A percentile compares a stretch with the other conserved stretches of the same genome.
phyloP scores from a whole-genome alignment of 2,329 filamentous ascomycete species.

The Domatiomyces globalis region DNA sequence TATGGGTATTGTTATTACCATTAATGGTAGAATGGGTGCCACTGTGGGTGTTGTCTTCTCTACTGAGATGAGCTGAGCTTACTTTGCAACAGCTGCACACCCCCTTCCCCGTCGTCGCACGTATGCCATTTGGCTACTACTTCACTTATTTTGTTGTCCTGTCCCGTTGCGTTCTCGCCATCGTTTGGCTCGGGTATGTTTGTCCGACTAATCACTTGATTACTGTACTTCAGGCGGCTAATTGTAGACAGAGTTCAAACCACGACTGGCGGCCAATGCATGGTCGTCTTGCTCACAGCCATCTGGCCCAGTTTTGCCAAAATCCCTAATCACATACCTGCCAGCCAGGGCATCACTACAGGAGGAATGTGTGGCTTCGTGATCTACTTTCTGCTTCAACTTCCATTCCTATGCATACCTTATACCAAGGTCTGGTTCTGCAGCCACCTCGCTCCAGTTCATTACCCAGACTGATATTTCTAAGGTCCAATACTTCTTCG shows the following conservation, averaged over 20 bases:
- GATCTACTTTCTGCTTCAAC: slow-evolving; percentile 32
- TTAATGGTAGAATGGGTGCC: slow-evolving; percentile 42
- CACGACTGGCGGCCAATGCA: slow-evolving; percentile 14
- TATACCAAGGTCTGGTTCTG: slow-evolving; percentile 10
- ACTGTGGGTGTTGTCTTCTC: slow-evolving; percentile 14
- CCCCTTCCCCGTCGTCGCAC: slow-evolving; percentile 42
- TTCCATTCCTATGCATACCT: slow-evolving; percentile 30
- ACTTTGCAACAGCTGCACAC: slow-evolving; percentile 31
- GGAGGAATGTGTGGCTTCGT: slow-evolving; percentile 32
- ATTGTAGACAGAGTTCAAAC: slow-evolving; percentile 11
- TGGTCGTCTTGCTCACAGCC: slow-evolving; percentile 20
- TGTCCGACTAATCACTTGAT: slow-evolving; percentile 35
- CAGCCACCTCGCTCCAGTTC: neutral
- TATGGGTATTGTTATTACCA: slow-evolving; percentile 45
- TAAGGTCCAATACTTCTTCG: slow-evolving; percentile 14
- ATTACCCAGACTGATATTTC: neutral
- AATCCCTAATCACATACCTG: slow-evolving; percentile 30
- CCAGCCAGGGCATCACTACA: slow-evolving; percentile 32
- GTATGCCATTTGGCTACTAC: slow-evolving; percentile 45
- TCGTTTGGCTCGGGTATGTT: slow-evolving; percentile 38
- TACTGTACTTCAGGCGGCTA: slow-evolving; percentile 33
- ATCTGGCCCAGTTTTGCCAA: slow-evolving; percentile 37
- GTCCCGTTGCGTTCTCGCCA: slow-evolving; percentile 39
- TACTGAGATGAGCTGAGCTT: slow-evolving; percentile 11
- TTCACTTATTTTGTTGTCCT: slow-evolving; percentile 42